Percentiles rank a stretch among this genome's conserved stretches.
Conservation (phyloP, 2,329 filamentous ascomycete genomes). For the Sarocladium kiliense region DNA sequence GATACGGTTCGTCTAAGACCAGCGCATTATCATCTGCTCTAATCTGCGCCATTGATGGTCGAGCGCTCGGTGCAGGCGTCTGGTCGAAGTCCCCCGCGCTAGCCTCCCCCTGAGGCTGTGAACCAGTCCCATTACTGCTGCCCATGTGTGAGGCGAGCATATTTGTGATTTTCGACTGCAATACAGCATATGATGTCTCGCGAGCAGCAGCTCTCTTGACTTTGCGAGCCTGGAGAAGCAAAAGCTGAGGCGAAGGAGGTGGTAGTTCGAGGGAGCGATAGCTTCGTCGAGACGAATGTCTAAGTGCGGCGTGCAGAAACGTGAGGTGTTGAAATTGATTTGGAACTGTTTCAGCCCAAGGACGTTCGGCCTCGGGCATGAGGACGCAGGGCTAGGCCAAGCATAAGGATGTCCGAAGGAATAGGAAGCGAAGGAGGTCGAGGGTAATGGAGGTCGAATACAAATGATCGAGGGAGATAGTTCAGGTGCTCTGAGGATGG, state of each 20-base stretch:
- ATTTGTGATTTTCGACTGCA: background rate
- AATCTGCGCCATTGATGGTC: constrained; percentile 20
- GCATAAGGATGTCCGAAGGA: background rate
- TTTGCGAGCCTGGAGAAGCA: background rate
- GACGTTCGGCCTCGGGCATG: background rate
- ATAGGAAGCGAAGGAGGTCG: background rate
- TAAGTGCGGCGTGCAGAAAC: background rate
- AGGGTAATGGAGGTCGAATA: background rate
- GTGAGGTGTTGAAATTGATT: constrained; percentile 1
- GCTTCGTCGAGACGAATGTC: background rate
- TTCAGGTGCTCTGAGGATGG: too few relatives aligned
- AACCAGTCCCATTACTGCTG: background rate
- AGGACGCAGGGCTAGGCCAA: background rate
- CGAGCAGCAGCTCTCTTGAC: too few relatives aligned
- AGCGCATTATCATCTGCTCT: constrained; percentile 11
- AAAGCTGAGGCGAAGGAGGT: background rate
- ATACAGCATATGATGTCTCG: background rate
- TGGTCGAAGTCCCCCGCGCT: constrained; percentile 24
- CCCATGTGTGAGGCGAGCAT: constrained; percentile 4
- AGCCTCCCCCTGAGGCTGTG: constrained; percentile 13
- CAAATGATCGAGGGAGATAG: background rate
- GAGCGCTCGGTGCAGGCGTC: constrained; percentile 26
- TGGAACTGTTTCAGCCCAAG: constrained; percentile 2
- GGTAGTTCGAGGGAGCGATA: background rate
- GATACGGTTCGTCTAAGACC: background rate